Percentiles rank a stretch among this genome's conserved stretches.
Evolutionary conservation across 768 basidiomycete species (phyloP).

Genomic region (Boletus sp.): DNA sequence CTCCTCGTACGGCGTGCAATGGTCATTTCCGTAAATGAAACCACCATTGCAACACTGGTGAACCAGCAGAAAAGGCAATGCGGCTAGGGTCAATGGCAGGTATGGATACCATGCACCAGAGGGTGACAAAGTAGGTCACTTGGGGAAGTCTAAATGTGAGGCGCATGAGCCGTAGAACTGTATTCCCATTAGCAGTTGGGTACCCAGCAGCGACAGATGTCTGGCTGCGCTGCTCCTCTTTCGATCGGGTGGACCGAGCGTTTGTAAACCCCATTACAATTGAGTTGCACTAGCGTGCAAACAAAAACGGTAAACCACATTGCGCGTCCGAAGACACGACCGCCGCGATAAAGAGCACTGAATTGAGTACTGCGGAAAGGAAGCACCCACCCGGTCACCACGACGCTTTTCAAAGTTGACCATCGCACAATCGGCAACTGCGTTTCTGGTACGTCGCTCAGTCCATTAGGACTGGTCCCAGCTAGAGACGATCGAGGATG

Average conservation of each 20-base stretch:
- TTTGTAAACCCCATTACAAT: background rate
- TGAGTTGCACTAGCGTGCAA: accelerated
- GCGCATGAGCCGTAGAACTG: background rate
- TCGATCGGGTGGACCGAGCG: background rate
- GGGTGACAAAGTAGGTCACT: conserved; percentile 4
- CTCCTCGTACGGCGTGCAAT: conserved; percentile 19
- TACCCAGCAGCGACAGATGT: background rate
- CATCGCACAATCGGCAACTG: conserved; percentile 16
- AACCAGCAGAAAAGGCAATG: conserved; percentile 9
- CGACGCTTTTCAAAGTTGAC: conserved; percentile 28
- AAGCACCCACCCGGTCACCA: conserved; percentile 25
- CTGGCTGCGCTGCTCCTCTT: conserved; percentile 2
- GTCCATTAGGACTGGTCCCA: conserved; percentile 25
- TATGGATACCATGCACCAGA: background rate
- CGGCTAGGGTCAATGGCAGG: background rate
- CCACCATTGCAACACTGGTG: background rate
- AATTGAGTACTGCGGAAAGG: background rate
- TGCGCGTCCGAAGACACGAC: conserved; percentile 13
- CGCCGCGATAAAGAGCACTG: conserved; percentile 21
- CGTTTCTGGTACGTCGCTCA: conserved; percentile 30
- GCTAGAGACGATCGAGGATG: conserved; percentile 30
- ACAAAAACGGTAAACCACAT: conserved; percentile 1
- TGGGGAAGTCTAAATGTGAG: background rate
- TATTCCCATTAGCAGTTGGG: background rate
- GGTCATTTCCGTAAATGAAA: background rate